Evolutionary conservation across 1,139 yeast genomes (phyloP), one percentile per base, ranked within the genome.

Genomic region (Groenewaldozyma sp.): DNA sequence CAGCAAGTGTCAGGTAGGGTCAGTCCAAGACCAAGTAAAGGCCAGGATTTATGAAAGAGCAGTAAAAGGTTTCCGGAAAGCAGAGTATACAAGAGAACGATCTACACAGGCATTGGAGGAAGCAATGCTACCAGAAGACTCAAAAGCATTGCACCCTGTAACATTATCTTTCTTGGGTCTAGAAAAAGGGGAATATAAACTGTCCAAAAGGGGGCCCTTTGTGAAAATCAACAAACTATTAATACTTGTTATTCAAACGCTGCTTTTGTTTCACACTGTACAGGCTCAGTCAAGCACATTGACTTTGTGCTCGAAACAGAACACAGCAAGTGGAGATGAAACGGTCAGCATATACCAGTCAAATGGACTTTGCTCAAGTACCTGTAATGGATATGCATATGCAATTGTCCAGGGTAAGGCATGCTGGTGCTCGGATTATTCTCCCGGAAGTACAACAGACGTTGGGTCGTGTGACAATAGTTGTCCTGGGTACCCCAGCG

Each of bases 361-460:
- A 28, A 73, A 70, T 48, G 86, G 86, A 1, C 56, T 56, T 3
- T 79, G 86, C 54, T 54, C 63, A 4, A 64, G 63, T 41, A 56
- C 63, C 29, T 79, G 87, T 54, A 26, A 45, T 2, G 77, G 74
- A n/a, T 73, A 61, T 51, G 68, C 76, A 2, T 74, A 69, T 41
- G 86, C 77, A 3, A 67, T 79, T 35, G 59, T 78, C 14, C 78
- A 70, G 44, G 65, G 63, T 19, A 50, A 60, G 39, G 45, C 65
- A 37, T 79, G 87, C 58, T 79, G 78, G 74, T 79, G 87, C 53
- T 68, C 82, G 9, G 67, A 78, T 52, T 53, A 58, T 28, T 59
- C 71, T 3, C 83, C 84, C 0, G 64, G 53, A 2, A 52, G 54
- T 22, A 62, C 71, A 1, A 35, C 49, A 6, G 38, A 45, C 24